Evolutionary conservation across 768 basidiomycete species (phyloP).

Genomic region (Tylopilus rubrobrunneus): DNA sequence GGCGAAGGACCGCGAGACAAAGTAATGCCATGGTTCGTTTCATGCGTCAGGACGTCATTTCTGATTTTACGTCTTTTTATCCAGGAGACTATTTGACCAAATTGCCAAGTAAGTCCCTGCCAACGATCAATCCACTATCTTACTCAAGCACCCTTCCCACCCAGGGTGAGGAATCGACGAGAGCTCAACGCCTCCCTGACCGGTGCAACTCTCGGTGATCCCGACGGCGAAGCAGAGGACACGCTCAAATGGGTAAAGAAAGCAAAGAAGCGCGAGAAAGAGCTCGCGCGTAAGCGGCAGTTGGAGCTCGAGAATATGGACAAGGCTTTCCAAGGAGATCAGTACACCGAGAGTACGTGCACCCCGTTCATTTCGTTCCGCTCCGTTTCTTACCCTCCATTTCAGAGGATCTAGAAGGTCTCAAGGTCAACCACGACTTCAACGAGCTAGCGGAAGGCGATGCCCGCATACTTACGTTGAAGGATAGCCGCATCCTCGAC

Average conservation of each 20-base stretch:
- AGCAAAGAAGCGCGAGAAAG: conserved; percentile 87
- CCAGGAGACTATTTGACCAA: conserved; percentile 65
- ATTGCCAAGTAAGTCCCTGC: conserved; percentile 83
- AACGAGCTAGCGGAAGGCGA: conserved; percentile 91
- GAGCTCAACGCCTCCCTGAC: conserved; percentile 91
- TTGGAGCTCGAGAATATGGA: conserved; percentile 84
- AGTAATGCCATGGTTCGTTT: conserved; percentile 48
- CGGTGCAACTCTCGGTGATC: conserved; percentile 89
- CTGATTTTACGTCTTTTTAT: conserved; percentile 22
- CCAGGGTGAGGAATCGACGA: conserved; percentile 87
- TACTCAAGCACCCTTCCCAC: conserved; percentile 44
- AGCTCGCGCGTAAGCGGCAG: conserved; percentile 78
- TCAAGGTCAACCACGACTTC: conserved; percentile 96
- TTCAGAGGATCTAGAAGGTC: conserved; percentile 82
- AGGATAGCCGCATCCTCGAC: conserved; percentile 93
- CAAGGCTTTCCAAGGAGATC: conserved; percentile 61
- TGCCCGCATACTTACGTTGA: conserved; percentile 92
- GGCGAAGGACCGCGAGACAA: conserved; percentile 66
- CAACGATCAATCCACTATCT: conserved; percentile 1
- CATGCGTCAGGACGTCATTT: conserved; percentile 5
- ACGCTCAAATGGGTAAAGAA: conserved; percentile 88
- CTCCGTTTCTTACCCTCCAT: conserved; percentile 1
- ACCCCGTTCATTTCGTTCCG: not conserved
- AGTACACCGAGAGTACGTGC: conserved; percentile 82
- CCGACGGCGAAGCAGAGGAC: conserved; percentile 72